Base-by-base conservation (phyloP, 352 stramenopile genomes). In the Thalassiosira livingstoniorum region DNA sequence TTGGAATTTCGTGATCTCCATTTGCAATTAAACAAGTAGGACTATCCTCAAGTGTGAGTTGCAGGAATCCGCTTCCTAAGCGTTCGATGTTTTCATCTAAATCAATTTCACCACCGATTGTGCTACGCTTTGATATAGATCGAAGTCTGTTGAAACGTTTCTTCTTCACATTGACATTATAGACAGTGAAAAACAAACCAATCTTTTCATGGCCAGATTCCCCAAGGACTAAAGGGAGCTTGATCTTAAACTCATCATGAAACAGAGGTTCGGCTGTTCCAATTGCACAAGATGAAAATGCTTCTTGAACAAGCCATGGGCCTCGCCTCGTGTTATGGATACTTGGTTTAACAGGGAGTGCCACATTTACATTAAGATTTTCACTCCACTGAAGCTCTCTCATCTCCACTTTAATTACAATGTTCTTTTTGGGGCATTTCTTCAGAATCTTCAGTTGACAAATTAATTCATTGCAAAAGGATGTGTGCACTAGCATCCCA, bases 391-490 rank as follows among this genome's bases (percentile, higher is more conserved):
- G 57, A 23, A 95, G 45, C 63, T 92, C 80, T 61, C 87, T 78
- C 37, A 94, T 37, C 72, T 94, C 90, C 25, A 92, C 76, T 74
- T 94, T 94, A 2, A 94, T 75, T 10, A 92, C 83, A 74, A 94
- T 86, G 51, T 92, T 94, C 42, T 86, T 86, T 64, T 89, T 92
- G 23, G 74, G 45, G 64, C 89, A 94, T 37, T 91, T 91, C n/a
- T 89, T 78, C 35, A 95, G 60, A 15, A 90, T 54, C 54, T 81
- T 79, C 39, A 89, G 91, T 18, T 92, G 73, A 64, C 87, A 94
- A 18, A 95, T 69, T 0, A 95, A 64, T 70, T 95, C 90, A 77
- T 95, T 94, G 60, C 86, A 94, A 64, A 95, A 93, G n/a, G 79
- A 80, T 34, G 87, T 93, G 45, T 93, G 85, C 21, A 87, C 58